Base-by-base conservation (phyloP, 176 grass and related monocot species). In the Raddia distichophylla region DNA sequence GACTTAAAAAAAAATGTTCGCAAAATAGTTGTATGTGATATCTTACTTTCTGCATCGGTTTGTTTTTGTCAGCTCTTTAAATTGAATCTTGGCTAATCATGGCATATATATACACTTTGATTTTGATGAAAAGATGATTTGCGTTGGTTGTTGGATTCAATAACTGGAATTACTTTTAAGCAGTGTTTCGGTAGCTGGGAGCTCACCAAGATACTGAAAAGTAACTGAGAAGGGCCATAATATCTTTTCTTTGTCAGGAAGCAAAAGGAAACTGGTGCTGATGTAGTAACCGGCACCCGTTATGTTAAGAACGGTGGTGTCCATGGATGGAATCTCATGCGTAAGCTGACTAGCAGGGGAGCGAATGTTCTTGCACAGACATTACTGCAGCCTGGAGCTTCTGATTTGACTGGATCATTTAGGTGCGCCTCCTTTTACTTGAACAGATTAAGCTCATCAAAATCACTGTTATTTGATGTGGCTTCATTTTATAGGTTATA, bases 281-380 rank as follows among this genome's bases (percentile, higher is more conserved):
- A 89, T 47, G 73, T 99, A 76, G 93, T 99, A 73, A 99, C 96
- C 15, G 91, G 93, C 18, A 99, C 96, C 22, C 89, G 96, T 10
- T 99, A 99, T 88, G 91, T 95, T 51, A 87, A 78, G 48, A 95
- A 91, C 10, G 96, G 96, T 81, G 96, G 96, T 74, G 91, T 95
- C 12, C 96, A 99, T 82, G 96, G 96, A 68, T 99, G 96, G 96
- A 99, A 91, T 76, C 90, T 99, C 44, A 90, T 95, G 93, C 90
- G 93, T 54, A 99, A 99, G 71, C 72, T 99, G 60, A 99, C 93
- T 77, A 99, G 96, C 75, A 93, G 96, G 80, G 96, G 96, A 53
- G 96, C 93, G 16, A 99, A 99, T 90, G 96, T 99, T 91, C 96
- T 99, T 62, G 93, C 96, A 77, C 93, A 99, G 77, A 95, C 96